Percentiles rank a stretch among this genome's conserved stretches.
Conservation (phyloP, 805 yeast genomes). For the Ascoidea rubescens region DNA sequence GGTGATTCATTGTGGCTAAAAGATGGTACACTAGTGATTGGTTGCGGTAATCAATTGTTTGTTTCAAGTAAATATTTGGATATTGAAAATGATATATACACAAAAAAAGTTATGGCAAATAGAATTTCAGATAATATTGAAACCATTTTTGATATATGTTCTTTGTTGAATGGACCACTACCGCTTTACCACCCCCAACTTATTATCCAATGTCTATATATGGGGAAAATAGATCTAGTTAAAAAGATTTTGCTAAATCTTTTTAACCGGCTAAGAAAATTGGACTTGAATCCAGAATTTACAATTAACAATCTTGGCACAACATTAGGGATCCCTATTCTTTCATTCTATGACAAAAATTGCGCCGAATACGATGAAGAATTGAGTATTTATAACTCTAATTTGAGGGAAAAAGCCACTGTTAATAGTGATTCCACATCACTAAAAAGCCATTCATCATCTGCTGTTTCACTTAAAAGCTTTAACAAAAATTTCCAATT, state of each 20-base stretch:
- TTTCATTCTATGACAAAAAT: slow-evolving; percentile 4
- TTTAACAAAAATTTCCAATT: too few species aligned
- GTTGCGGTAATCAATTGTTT: slow-evolving; percentile 82
- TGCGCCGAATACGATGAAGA: not conserved
- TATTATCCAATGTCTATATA: slow-evolving; percentile 58
- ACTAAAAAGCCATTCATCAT: not conserved
- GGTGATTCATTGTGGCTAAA: slow-evolving; percentile 86
- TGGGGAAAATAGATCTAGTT: slow-evolving; percentile 41
- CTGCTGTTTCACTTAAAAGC: not conserved
- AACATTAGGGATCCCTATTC: slow-evolving; percentile 4
- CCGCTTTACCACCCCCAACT: slow-evolving; percentile 89
- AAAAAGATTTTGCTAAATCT: slow-evolving; percentile 41
- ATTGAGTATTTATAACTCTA: not conserved
- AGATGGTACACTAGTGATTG: slow-evolving; percentile 68
- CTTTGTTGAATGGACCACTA: slow-evolving; percentile 76
- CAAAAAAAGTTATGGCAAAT: slow-evolving; percentile 42
- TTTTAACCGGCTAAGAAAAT: slow-evolving; percentile 38
- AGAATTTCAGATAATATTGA: slow-evolving; percentile 14
- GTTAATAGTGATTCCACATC: not conserved
- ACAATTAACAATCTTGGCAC: slow-evolving; percentile 5
- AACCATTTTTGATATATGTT: slow-evolving; percentile 26
- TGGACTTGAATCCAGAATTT: slow-evolving; percentile 25
- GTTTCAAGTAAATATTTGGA: slow-evolving; percentile 62
- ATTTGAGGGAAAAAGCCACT: not conserved
- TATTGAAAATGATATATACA: slow-evolving; percentile 30